phyloP scores from a whole-genome alignment of 768 basidiomycete species.

The Rhizopogon rudus region DNA sequence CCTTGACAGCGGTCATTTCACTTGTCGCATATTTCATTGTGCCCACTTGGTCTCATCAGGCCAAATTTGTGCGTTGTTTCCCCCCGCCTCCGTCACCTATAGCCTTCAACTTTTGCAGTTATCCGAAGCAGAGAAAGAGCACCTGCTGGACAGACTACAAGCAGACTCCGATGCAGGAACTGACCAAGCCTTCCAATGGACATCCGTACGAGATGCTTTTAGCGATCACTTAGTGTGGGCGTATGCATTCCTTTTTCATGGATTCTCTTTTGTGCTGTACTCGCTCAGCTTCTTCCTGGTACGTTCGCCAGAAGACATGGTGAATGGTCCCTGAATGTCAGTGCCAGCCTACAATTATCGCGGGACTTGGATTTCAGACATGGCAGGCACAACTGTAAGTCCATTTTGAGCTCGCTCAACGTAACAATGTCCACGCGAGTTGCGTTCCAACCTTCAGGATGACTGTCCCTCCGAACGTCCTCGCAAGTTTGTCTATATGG shows the following conservation, averaged over 20 bases:
- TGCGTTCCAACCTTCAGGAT: slow-evolving; percentile 30
- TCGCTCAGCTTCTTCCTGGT: slow-evolving; percentile 57
- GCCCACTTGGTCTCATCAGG: slow-evolving; percentile 55
- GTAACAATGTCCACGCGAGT: neutral
- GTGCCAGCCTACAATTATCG: slow-evolving; percentile 54
- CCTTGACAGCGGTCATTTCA: slow-evolving; percentile 45
- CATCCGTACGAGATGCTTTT: slow-evolving; percentile 50
- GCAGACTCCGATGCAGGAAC: slow-evolving; percentile 51
- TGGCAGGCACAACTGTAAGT: slow-evolving; percentile 59
- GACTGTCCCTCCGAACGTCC: slow-evolving; percentile 53
- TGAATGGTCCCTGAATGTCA: neutral
- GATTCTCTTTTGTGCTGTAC: slow-evolving; percentile 54
- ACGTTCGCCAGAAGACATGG: slow-evolving; percentile 6
- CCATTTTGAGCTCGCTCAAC: neutral
- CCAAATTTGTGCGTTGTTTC: slow-evolving; percentile 42
- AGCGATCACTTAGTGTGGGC: slow-evolving; percentile 56
- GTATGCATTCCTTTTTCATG: slow-evolving; percentile 58
- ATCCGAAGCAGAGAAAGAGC: slow-evolving; percentile 44
- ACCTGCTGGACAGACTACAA: slow-evolving; percentile 43
- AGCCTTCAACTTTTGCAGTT: slow-evolving; percentile 30
- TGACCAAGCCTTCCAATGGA: slow-evolving; percentile 53
- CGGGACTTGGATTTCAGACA: slow-evolving; percentile 48
- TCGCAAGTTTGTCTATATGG: slow-evolving; percentile 48
- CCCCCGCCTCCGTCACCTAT: neutral
- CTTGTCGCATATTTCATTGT: slow-evolving; percentile 47